Evolutionary conservation across 805 yeast species (phyloP).

Genomic region (Saturnispora diversa): DNA sequence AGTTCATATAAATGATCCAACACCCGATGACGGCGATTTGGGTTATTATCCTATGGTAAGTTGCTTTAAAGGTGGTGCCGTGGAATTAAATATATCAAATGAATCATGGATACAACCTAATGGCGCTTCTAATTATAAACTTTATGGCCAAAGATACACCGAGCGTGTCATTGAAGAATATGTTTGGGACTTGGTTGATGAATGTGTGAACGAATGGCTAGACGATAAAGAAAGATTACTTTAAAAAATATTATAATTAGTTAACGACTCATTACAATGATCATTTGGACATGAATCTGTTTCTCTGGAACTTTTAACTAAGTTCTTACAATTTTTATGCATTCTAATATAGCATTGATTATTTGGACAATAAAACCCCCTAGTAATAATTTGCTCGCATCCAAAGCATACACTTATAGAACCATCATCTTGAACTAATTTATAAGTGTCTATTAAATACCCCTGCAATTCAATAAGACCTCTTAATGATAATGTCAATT

Average conservation of each 20-base stretch:
- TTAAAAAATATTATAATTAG: constrained; percentile 1
- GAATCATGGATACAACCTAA: constrained; percentile 42
- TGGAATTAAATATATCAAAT: constrained; percentile 62
- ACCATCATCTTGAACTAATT: constrained; percentile 30
- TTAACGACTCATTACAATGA: constrained; percentile 1
- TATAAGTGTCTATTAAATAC: constrained; percentile 38
- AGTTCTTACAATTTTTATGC: constrained; percentile 41
- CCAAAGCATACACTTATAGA: constrained; percentile 39
- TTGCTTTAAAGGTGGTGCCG: constrained; percentile 71
- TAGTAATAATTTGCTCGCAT: constrained; percentile 46
- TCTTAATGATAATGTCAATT: constrained; percentile 33
- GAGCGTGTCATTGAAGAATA: constrained; percentile 74
- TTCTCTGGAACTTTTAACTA: constrained; percentile 31
- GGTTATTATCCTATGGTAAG: constrained; percentile 93
- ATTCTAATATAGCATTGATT: constrained; percentile 33
- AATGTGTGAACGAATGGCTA: constrained; percentile 56
- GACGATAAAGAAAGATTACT: constrained; percentile 28
- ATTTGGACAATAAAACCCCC: constrained; percentile 38
- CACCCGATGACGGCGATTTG: constrained; percentile 69
- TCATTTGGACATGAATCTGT: constrained; percentile 27
- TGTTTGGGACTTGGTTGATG: constrained; percentile 78
- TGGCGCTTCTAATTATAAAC: constrained; percentile 30
- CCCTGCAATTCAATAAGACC: constrained; percentile 41
- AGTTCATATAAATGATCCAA: constrained; percentile 13
- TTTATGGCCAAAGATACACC: constrained; percentile 52